Base-by-base conservation (phyloP, 1,139 yeast species). In the Saccharomyces hybrid region DNA sequence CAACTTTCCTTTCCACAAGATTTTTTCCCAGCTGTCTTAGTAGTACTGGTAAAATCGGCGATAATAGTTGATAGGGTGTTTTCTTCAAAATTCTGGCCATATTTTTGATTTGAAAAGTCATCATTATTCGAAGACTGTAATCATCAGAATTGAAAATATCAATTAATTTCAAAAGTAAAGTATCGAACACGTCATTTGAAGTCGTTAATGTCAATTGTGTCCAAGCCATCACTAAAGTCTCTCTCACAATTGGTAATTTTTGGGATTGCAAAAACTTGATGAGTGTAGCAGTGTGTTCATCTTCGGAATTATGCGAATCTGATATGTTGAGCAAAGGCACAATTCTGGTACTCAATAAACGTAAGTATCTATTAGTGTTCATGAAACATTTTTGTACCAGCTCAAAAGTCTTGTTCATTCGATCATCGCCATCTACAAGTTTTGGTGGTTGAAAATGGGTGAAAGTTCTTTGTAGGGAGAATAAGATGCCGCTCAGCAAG, bases 21-120 rank as follows among this genome's bases (percentile, higher is more conserved):
- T 76, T 75, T 58, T 82, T 82, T 1, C 88, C 83, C 14, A 88
- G 75, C 50, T 80, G 77, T 52, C 83, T 79, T 46, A 93, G 80
- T n/a, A 90, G 75, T 51, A 86, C 79, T 1, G 95, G 88, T 65
- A 93, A 77, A 60, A 82, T 87, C 0, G 97, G 96, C 3, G 89
- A 80, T 38, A 90, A 72, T 16, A 93, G 69, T 64, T 86, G 88
- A 73, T 84, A 83, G 0, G 89, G 84, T 1, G 87, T 78, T 31
- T 80, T 67, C 1, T 73, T 67, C 55, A 76, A 75, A 1, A 75
- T 70, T 19, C 70, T 67, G 0, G 84, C 78, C 46, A 70, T 58
- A 46, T 62, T 61, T 34, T 63, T 61, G 3, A 71, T 60, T 56
- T 70, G 70, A 31, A 63, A 65, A 3, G 63, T 62, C 66, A 67